Percentiles rank a stretch among this genome's conserved stretches.
Conservation (phyloP, 2,329 filamentous ascomycete species). For the Aspergillus tubingensis region DNA sequence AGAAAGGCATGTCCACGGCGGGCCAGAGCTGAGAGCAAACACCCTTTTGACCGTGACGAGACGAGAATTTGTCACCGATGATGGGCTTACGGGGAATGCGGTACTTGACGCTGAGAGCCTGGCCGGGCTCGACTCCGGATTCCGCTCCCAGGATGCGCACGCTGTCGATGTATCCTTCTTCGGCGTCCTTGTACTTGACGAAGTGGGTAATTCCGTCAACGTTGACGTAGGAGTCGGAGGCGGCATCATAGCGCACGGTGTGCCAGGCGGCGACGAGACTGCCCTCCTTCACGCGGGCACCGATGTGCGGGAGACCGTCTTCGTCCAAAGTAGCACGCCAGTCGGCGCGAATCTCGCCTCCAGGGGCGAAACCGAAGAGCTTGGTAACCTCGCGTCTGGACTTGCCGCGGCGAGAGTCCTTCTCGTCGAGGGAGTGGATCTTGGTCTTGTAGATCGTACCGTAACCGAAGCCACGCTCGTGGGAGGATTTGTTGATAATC, state of each 20-base stretch:
- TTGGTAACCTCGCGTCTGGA: slow-evolving; percentile 71
- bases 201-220: slow-evolving; percentile 82
- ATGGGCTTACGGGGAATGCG: slow-evolving; percentile 85
- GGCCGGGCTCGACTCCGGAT: slow-evolving; percentile 76
- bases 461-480: slow-evolving; percentile 93
- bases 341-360: slow-evolving; percentile 68
- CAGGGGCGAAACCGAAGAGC: slow-evolving; percentile 88
- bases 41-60: slow-evolving; percentile 97
- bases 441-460: slow-evolving; percentile 99
- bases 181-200: slow-evolving; percentile 91
- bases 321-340: slow-evolving; percentile 75
- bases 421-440: slow-evolving; percentile 81
- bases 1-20: slow-evolving; percentile 90
- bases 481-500: slow-evolving; percentile 97
- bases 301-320: slow-evolving; percentile 83
- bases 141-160: slow-evolving; percentile 88
- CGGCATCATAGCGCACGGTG: slow-evolving; percentile 73
- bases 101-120: slow-evolving; percentile 89
- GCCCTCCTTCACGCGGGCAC: slow-evolving; percentile 74
- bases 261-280: slow-evolving; percentile 89
- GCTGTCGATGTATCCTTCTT: slow-evolving; percentile 87
- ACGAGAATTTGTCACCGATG: slow-evolving; percentile 99
- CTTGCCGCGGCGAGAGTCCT: slow-evolving; percentile 64
- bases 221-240: slow-evolving; percentile 75
- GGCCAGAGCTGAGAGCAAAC: slow-evolving; percentile 97